Evolutionary conservation across 352 stramenopile species (phyloP).

Genomic region (Phytophthora podocarpi): DNA sequence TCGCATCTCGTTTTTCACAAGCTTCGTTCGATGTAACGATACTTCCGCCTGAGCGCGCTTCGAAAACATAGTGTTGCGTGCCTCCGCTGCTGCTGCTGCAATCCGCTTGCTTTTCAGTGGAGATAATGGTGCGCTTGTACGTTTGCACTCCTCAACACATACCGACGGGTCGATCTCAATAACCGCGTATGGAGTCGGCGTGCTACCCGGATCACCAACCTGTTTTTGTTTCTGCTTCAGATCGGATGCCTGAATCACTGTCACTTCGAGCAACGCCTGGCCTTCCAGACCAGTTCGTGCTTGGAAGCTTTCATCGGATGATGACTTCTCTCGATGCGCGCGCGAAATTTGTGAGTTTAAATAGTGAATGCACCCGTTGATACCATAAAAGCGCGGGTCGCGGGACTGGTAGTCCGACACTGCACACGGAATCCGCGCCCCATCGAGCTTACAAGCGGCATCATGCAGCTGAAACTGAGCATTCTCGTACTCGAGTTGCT

Average conservation of each 20-base stretch:
- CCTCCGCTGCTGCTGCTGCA: constrained; percentile 44
- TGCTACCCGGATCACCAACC: constrained; percentile 20
- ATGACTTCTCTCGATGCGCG: constrained; percentile 58
- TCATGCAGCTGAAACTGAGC: constrained; percentile 67
- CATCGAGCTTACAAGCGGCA: constrained; percentile 71
- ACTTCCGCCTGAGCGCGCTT: constrained; percentile 64
- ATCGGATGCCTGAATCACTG: constrained; percentile 47
- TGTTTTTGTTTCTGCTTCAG: constrained; percentile 27
- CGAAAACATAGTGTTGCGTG: constrained; percentile 50
- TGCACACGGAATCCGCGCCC: constrained; percentile 65
- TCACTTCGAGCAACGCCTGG: constrained; percentile 62
- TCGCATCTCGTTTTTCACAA: constrained; percentile 64
- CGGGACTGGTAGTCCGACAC: constrained; percentile 64
- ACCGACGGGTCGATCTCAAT: constrained; percentile 64
- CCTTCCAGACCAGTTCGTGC: constrained; percentile 56
- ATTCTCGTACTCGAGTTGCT: constrained; percentile 73
- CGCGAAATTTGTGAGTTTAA: constrained; percentile 64
- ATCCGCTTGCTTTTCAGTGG: constrained; percentile 55
- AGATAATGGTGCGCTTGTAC: constrained; percentile 48
- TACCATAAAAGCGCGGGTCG: constrained; percentile 77
- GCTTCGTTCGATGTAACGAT: constrained; percentile 52
- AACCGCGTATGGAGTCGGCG: constrained; percentile 57
- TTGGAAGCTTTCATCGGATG: constrained; percentile 67
- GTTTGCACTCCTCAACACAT: constrained; percentile 62
- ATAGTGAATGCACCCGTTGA: constrained; percentile 81